phyloP scores from a whole-genome alignment of 2,329 filamentous ascomycete genomes.

The Chalaropsis ovoidea region DNA sequence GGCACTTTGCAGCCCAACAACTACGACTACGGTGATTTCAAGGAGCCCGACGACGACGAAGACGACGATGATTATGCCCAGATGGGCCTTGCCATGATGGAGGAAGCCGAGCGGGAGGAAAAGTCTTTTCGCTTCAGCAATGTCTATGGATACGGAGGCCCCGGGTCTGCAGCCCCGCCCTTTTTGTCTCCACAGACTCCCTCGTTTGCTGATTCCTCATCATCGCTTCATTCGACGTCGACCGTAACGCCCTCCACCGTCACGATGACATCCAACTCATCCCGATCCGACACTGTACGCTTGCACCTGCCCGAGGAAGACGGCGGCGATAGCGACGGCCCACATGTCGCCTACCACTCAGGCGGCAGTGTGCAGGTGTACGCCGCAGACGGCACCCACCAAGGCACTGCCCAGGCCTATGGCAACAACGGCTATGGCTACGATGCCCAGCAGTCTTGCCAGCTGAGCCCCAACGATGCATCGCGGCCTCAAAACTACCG shows the following conservation, averaged over 20 bases:
- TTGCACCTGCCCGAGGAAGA: conserved; percentile 4
- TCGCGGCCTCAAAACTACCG: conserved; percentile 27
- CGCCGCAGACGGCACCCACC: neutral
- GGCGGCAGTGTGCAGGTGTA: neutral
- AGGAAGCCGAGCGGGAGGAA: conserved; percentile 70
- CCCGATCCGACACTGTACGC: neutral
- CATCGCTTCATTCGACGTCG: neutral
- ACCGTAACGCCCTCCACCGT: neutral
- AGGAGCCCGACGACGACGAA: conserved; percentile 34
- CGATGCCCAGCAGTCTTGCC: neutral
- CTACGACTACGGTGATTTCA: conserved; percentile 11
- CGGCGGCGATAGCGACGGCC: neutral
- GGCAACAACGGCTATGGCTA: neutral
- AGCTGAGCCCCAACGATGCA: neutral
- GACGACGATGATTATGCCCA: conserved; percentile 84
- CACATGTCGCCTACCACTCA: neutral
- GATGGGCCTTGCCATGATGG: conserved; percentile 73
- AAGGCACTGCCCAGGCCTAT: neutral
- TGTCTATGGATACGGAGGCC: neutral
- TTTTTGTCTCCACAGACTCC: neutral
- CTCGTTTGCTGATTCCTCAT: neutral
- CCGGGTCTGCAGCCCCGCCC: neutral
- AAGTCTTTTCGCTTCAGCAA: conserved; percentile 33
- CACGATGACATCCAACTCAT: neutral
- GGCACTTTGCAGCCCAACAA: neutral